Evolutionary conservation across 2,329 filamentous ascomycete species (phyloP).

Genomic region (Leptographium flavum): DNA sequence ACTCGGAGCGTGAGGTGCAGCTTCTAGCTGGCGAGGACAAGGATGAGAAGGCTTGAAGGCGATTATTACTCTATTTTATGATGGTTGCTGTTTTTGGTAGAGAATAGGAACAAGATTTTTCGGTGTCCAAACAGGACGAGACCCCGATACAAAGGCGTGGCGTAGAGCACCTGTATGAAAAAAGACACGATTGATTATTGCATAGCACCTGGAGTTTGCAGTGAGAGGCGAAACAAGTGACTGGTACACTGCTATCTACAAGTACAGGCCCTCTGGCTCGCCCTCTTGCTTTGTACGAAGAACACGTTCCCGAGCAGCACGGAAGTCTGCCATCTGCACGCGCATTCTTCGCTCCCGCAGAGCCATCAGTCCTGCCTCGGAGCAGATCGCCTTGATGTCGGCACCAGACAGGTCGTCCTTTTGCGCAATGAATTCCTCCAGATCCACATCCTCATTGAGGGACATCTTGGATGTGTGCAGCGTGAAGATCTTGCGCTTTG

Average conservation of each 20-base stretch:
- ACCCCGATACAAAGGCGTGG: no score
- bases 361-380: conserved; percentile 88
- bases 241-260: conserved; percentile 42
- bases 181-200: background rate
- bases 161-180: no score
- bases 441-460: conserved; percentile 86
- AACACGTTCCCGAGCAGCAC: conserved; percentile 81
- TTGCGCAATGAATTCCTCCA: conserved; percentile 96
- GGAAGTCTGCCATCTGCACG: conserved; percentile 97
- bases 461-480: conserved; percentile 99
- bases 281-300: conserved; percentile 98
- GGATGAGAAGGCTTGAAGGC: background rate
- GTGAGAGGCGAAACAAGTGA: background rate
- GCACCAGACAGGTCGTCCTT: conserved; percentile 96
- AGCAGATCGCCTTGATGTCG: conserved; percentile 98
- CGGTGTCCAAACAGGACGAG: no score
- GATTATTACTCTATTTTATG: no score
- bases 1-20: background rate
- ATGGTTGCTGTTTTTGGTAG: no score
- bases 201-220: background rate
- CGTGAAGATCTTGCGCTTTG: conserved; percentile 93
- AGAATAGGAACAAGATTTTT: no score
- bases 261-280: conserved; percentile 94
- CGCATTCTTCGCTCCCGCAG: conserved; percentile 91
- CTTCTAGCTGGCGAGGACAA: background rate